A percentile compares a stretch with the other conserved stretches of the same genome.
Evolutionary conservation across 345 rosid genomes (phyloP).

Genomic region (Alliaria petiolata): DNA sequence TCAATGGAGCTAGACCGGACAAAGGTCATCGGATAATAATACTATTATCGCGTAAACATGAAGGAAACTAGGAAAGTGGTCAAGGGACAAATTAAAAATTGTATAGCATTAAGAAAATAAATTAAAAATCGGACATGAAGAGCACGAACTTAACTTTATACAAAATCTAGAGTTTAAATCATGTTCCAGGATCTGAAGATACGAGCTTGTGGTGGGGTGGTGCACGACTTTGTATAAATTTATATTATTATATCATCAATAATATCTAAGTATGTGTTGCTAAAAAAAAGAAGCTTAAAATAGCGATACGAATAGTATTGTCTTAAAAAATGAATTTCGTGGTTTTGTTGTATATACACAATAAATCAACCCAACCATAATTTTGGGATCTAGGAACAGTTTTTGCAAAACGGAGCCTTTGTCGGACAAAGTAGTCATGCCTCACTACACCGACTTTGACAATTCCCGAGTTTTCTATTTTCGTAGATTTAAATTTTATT

Average conservation of each 20-base stretch:
- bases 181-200: background rate
- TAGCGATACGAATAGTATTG: too few relatives aligned
- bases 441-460: slow-evolving; percentile 14
- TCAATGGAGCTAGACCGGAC: background rate
- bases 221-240: slow-evolving; percentile 2
- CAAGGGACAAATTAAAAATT: background rate
- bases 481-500: background rate
- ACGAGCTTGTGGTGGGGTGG: background rate
- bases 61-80: background rate
- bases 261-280: background rate
- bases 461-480: background rate
- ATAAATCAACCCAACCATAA: background rate
- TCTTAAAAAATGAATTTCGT: background rate
- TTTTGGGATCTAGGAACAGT: slow-evolving; percentile 12
- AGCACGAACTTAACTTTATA: slow-evolving; percentile 4
- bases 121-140: background rate
- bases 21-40: background rate
- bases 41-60: background rate
- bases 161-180: background rate
- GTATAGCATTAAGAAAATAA: background rate
- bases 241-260: background rate
- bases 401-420: slow-evolving; percentile 5
- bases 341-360: background rate
- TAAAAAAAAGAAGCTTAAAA: too few relatives aligned
- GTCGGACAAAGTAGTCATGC: slow-evolving; percentile 21